A percentile compares a stretch with the other conserved stretches of the same genome.
Evolutionary conservation across 108 stramenopile genomes (phyloP).

Genomic region (Conticribra guillardii): DNA sequence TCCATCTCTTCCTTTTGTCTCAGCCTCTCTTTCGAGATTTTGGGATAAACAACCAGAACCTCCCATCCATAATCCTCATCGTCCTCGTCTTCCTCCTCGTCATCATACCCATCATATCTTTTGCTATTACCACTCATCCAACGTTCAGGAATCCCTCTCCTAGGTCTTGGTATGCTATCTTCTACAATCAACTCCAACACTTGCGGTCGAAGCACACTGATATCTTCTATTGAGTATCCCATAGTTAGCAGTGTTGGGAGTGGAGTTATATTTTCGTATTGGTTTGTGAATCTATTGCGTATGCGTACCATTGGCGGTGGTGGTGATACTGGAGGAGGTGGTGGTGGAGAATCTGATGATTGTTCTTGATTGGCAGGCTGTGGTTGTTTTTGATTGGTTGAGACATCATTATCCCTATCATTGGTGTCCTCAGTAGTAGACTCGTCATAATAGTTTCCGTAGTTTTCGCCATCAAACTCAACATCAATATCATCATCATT

Average conservation of each 20-base stretch:
- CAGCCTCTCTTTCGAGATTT: neutral
- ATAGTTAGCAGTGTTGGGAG: slow-evolving; percentile 43
- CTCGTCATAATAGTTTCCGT: slow-evolving; percentile 4
- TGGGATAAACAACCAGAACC: slow-evolving; percentile 29
- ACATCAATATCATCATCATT: slow-evolving; percentile 5
- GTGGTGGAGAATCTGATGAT: neutral
- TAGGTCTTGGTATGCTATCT: slow-evolving; percentile 59
- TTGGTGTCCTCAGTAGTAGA: neutral
- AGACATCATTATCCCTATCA: slow-evolving; percentile 1
- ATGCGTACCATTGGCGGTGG: slow-evolving; percentile 31
- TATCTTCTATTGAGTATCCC: slow-evolving; percentile 61
- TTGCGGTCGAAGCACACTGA: slow-evolving; percentile 52
- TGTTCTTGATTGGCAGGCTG: neutral
- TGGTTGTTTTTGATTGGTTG: neutral
- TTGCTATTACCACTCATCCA: slow-evolving; percentile 52
- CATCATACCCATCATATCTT: slow-evolving; percentile 18
- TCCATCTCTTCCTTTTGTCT: neutral
- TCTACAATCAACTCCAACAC: slow-evolving; percentile 64
- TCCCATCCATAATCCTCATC: slow-evolving; percentile 46
- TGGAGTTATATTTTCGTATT: slow-evolving; percentile 30
- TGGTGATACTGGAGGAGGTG: neutral
- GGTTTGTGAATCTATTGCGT: slow-evolving; percentile 31
- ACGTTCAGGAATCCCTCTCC: slow-evolving; percentile 62
- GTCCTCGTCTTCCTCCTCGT: slow-evolving; percentile 37
- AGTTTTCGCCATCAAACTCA: neutral